Evolutionary conservation across 768 basidiomycete genomes (phyloP).

Genomic region (Tulasnella sp.): DNA sequence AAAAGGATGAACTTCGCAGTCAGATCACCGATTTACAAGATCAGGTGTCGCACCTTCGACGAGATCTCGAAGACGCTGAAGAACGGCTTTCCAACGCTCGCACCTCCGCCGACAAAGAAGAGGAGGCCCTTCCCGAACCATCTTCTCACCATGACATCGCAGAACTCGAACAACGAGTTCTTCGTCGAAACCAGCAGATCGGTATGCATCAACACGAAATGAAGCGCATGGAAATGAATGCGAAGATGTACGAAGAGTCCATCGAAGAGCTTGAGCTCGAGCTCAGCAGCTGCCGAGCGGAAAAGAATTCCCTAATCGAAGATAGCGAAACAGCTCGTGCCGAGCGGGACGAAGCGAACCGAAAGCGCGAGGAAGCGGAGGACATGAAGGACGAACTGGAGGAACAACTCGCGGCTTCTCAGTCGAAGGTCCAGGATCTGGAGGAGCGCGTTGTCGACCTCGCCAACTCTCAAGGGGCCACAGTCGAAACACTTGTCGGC

Average conservation of each 20-base stretch:
- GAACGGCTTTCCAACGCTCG: background rate
- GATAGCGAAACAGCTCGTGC: constrained; percentile 80
- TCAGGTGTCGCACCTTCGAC: background rate
- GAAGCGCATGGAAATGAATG: constrained; percentile 72
- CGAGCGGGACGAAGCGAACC: constrained; percentile 66
- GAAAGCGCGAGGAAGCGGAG: constrained; percentile 51
- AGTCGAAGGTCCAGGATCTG: constrained; percentile 40
- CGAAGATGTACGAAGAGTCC: constrained; percentile 73
- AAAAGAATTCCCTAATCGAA: constrained; percentile 82
- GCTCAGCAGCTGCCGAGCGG: constrained; percentile 62
- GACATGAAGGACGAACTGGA: constrained; percentile 14
- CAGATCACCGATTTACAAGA: background rate
- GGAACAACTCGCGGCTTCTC: background rate
- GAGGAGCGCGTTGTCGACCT: constrained; percentile 64
- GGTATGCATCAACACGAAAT: constrained; percentile 81
- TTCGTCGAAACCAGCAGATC: constrained; percentile 72
- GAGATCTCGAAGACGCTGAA: constrained; percentile 56
- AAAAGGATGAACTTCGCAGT: background rate
- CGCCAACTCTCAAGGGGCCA: constrained; percentile 38
- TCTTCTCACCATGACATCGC: background rate
- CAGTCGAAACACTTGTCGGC: constrained; percentile 8
- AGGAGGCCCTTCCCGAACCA: background rate
- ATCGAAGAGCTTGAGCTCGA: constrained; percentile 70
- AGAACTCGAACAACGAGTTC: constrained; percentile 61
- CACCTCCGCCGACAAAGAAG: background rate